Evolutionary conservation across 2,329 filamentous ascomycete species (phyloP), one percentile per base, ranked within the genome.

Genomic region (Pezicula rhizophila): DNA sequence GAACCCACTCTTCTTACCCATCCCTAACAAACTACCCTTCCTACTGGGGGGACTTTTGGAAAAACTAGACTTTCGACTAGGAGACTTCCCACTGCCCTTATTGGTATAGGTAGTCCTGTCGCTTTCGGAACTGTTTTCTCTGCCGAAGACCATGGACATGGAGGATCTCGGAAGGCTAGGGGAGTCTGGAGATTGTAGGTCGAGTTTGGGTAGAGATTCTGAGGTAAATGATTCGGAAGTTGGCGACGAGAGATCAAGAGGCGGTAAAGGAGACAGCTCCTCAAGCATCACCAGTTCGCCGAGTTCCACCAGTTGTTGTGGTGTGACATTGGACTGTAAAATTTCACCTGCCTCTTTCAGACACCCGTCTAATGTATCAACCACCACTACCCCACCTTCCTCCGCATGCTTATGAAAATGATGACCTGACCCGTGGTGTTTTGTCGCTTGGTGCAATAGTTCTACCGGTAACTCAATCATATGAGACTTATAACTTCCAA

Each of bases 401-500:
- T 72, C 64, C 0, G 79, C 80, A 53, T 83, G 79, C 59, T 76
- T 86, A 63, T 89, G 85, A 51, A 81, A 81, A 62, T 89, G 84
- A 44, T 70, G 66, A 12, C 76, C 68, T 18, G 72, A 65, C 31
- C 76, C 70, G n/a, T 64, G 58, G 53, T 87, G 78, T 57, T 70
- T 72, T 0, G 74, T 71, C 0, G 79, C 80, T 61, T 89, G 80
- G 6, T 76, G 70, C 11, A 97, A 69, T 43, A 96, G 73, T 39
- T 87, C 88, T 1, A 84, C 79, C 11, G 92, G 88, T 15, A 97
- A 64, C 66, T 97, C 92, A 40, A 84, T 75, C 89, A 96, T 96
- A 47, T 87, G 67, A 3, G 79, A 76, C 37, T 84, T 78, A 41
- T 80, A 82, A 52, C 79, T 84, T 11, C 87, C 87, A 40, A 91